These are phyloP conservation scores for Berberis thunbergii DNA, from an alignment of 164 flowering plant genomes.

Conservation along the genomic window DNA sequence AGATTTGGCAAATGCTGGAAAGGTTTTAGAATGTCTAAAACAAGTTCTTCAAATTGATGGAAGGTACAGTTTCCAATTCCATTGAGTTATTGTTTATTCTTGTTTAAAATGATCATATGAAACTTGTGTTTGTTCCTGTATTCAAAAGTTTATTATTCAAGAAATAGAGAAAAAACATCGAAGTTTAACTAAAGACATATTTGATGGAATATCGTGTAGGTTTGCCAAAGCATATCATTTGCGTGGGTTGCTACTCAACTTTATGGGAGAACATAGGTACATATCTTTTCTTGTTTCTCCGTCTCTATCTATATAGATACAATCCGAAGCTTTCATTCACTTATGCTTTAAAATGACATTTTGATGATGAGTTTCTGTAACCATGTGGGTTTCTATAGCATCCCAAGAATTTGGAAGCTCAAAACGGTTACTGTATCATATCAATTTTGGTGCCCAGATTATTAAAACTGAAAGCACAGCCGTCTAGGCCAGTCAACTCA, in stretches of 20 bases:
- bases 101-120: no score
- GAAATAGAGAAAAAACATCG: no score
- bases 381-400: no score
- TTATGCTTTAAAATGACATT: no score
- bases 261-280: slow-evolving; percentile 87
- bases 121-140: no score
- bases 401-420: no score
- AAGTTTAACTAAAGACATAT: background rate
- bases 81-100: background rate
- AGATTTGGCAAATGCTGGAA: slow-evolving; percentile 59
- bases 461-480: no score
- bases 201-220: slow-evolving; percentile 22
- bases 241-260: slow-evolving; percentile 73
- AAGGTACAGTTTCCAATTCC: slow-evolving; percentile 32
- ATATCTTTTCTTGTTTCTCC: background rate
- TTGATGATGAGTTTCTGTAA: no score
- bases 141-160: no score
- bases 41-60: slow-evolving; percentile 50
- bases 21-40: slow-evolving; percentile 62
- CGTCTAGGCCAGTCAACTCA: no score
- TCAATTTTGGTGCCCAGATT: no score
- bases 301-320: background rate
- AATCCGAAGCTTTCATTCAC: background rate
- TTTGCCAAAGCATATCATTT: slow-evolving; percentile 72
- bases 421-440: no score